phyloP scores from a whole-genome alignment of 306 rosid genomes.

The Sechiopsis laciniata region DNA sequence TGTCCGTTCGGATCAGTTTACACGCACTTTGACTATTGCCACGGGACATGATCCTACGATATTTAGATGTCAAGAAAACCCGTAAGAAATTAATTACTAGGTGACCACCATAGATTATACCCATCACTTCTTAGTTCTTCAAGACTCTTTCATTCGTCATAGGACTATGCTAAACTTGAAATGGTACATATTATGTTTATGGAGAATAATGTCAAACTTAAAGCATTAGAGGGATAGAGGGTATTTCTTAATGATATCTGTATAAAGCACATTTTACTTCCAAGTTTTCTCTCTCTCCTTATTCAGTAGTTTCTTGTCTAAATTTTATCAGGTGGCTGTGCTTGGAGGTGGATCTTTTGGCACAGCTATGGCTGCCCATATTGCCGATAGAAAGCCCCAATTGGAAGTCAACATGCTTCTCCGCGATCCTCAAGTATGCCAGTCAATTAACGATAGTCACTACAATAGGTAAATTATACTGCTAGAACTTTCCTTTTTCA shows the following conservation, averaged over 20 bases:
- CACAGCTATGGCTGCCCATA: conserved; percentile 94
- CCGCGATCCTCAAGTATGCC: conserved; percentile 80
- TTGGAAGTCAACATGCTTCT: conserved; percentile 78
- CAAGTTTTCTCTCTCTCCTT: not conserved
- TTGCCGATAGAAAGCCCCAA: conserved; percentile 66
- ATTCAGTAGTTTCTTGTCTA: not conserved
- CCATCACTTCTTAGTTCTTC: no score
- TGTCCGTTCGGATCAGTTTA: no score
- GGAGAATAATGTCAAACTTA: not conserved
- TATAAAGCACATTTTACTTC: not conserved
- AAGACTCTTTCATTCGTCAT: not conserved
- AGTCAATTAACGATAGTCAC: conserved; percentile 55
- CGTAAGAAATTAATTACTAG: no score
- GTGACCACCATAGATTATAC: no score
- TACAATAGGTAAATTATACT: conserved; percentile 47
- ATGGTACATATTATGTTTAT: not conserved
- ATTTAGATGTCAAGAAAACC: no score
- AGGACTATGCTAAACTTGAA: not conserved
- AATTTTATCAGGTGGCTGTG: conserved; percentile 56
- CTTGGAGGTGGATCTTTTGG: conserved; percentile 98
- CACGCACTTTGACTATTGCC: no score
- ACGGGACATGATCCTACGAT: no score
- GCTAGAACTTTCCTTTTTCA: not conserved
- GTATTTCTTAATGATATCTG: no score
- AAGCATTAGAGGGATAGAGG: not conserved